Conservation (phyloP, 129 eudicot genomes). For the Gnaphalium uliginosum region DNA sequence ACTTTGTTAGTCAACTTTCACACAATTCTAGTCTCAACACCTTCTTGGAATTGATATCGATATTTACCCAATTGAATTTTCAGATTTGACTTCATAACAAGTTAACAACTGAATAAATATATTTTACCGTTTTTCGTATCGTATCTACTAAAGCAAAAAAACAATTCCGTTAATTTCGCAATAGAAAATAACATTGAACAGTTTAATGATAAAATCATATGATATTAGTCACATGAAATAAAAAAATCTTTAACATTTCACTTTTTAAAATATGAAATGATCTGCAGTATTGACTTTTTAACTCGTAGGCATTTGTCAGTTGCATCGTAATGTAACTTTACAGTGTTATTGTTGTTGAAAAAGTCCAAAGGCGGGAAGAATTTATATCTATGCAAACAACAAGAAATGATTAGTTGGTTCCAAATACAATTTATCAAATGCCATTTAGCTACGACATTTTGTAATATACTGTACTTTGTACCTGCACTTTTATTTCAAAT, state of each 20-base stretch:
- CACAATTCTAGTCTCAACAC: constrained; percentile 6
- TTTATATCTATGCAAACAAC: too few species aligned
- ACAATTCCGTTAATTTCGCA: too few species aligned
- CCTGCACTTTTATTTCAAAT: too few species aligned
- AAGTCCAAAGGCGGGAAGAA: too few species aligned
- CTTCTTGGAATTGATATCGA: not conserved
- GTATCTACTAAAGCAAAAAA: too few species aligned
- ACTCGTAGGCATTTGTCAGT: not conserved
- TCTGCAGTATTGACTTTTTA: not conserved
- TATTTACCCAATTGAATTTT: not conserved
- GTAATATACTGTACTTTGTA: too few species aligned
- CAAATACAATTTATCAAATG: too few species aligned
- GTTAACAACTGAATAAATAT: too few species aligned
- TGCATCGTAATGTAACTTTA: not conserved
- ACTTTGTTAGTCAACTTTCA: constrained; percentile 21
- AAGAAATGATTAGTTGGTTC: too few species aligned
- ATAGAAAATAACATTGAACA: too few species aligned
- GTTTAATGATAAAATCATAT: not conserved
- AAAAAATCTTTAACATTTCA: not conserved
- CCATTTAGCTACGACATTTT: too few species aligned
- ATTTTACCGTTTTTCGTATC: too few species aligned
- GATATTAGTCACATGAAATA: not conserved
- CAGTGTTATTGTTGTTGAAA: not conserved
- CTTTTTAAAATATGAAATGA: not conserved
- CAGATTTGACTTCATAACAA: not conserved